Evolutionary conservation across 2,329 filamentous ascomycete species (phyloP), one percentile per base, ranked within the genome.

Genomic region (Capronia epimyces): DNA sequence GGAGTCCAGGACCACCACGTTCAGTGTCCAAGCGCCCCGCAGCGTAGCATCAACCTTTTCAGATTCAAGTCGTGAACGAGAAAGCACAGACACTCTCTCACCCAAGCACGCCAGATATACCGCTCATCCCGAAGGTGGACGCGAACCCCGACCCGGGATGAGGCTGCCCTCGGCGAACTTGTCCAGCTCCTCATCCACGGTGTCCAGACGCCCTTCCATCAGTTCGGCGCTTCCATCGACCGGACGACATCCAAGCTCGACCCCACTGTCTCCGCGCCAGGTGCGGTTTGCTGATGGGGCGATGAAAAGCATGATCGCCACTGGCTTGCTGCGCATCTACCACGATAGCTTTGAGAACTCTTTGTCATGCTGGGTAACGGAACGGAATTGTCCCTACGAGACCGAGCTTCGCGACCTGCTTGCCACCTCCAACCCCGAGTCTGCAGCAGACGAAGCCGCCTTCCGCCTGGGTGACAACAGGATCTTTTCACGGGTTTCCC

Each of bases 401-500:
- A 43, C 39, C 16, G 49, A 52, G 48, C 42, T 50, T 16, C 34
- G 55, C 36, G 46, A 58, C 8, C 41, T 52, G 4, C 60, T 73
- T 58, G 66, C 63, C 29, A 65, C 67, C 42, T 9, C 37, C 3
- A 44, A 18, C 29, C 36, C 24, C 7, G 12, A 29, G 3, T 52
- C 52, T 67, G 71, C 50, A 67, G 72, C 56, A 69, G 68, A 51
- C 71, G 58, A 71, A 71, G 49, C 70, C 66, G 10, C 60, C 70
- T n/a, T 69, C 67, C 10, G 73, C 67, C 51, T 74, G 67, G 68
- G 53, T 70, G 50, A 73, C 70, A 71, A 72, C 48, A 64, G 69
- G 20, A 72, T 73, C 41, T 73, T 71, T 42, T 67, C 69, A 25
- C 67, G 69, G 2, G 71, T 73, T 0, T 71, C 70, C 40, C 66